These are phyloP conservation scores for Sclerotiophoma versabilis DNA, from an alignment of 2,329 filamentous ascomycete genomes.

Conservation along the genomic window DNA sequence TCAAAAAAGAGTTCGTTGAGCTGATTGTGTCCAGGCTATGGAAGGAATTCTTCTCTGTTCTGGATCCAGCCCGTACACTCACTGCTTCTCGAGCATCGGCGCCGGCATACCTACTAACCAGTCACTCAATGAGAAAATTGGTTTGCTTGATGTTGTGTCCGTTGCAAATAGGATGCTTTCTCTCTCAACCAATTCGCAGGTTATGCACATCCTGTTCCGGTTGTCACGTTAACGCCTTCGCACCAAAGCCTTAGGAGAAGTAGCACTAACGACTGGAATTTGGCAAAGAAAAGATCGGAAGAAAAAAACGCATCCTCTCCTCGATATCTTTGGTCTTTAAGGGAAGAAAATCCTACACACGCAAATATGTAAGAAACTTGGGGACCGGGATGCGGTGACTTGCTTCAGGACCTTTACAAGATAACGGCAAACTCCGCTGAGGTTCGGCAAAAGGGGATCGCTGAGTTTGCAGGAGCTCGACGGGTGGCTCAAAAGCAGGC, in stretches of 20 bases:
- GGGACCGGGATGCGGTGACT: not conserved
- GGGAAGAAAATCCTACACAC: not conserved
- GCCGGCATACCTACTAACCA: conserved; percentile 9
- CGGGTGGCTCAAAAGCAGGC: not conserved
- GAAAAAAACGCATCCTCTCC: not conserved
- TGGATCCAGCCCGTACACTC: conserved; percentile 5
- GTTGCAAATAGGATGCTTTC: not conserved
- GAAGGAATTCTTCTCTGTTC: conserved; percentile 10
- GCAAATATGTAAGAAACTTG: not conserved
- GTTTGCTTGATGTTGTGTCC: not conserved
- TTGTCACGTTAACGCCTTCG: conserved; percentile 7
- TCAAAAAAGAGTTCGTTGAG: not conserved
- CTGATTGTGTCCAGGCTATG: conserved; percentile 7
- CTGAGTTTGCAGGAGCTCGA: not conserved
- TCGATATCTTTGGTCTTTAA: not conserved
- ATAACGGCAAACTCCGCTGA: not conserved
- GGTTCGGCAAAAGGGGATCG: not conserved
- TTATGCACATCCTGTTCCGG: conserved; percentile 5
- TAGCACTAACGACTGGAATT: conserved; percentile 6
- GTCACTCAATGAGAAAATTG: not conserved
- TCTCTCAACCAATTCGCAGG: not conserved
- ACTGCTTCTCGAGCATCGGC: conserved; percentile 17
- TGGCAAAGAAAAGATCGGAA: conserved; percentile 3
- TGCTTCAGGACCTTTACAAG: not conserved
- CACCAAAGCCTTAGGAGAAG: not conserved